phyloP scores from a whole-genome alignment of 1,139 yeast species.

The Arxiozyma bovina region DNA sequence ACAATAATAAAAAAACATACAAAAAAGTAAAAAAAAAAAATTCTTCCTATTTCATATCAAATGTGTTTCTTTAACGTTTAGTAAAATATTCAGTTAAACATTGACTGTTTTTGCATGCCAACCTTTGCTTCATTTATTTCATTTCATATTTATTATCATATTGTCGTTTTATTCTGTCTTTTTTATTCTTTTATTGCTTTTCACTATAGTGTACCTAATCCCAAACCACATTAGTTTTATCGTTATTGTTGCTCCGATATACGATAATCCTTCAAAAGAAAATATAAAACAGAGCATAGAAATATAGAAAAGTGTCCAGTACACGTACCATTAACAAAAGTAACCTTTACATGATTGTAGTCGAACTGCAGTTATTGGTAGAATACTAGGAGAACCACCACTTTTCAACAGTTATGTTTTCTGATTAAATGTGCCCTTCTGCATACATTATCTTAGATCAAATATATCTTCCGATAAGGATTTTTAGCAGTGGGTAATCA shows the following conservation, averaged over 20 bases:
- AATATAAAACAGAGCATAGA: background rate
- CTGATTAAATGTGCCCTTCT: background rate
- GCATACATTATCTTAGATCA: background rate
- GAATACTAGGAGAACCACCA: background rate
- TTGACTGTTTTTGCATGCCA: too few relatives aligned
- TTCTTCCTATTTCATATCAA: background rate
- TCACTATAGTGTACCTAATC: background rate
- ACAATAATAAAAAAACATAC: too few relatives aligned
- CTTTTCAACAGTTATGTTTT: background rate
- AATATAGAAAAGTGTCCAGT: background rate
- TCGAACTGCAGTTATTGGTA: background rate
- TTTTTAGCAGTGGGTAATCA: background rate
- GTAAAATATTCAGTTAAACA: too few relatives aligned
- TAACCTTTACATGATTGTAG: background rate
- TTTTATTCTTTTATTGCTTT: too few relatives aligned
- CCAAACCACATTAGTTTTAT: background rate
- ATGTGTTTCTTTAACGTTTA: too few relatives aligned
- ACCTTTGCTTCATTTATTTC: too few relatives aligned
- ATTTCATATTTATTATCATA: background rate
- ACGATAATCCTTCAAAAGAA: background rate
- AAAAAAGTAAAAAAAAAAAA: too few relatives aligned
- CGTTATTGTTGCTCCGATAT: background rate
- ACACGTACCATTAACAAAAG: background rate
- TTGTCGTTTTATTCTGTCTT: background rate
- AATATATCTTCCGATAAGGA: background rate